phyloP scores from a whole-genome alignment of 1,284 basidiomycete genomes.

The Schizophyllum commune region DNA sequence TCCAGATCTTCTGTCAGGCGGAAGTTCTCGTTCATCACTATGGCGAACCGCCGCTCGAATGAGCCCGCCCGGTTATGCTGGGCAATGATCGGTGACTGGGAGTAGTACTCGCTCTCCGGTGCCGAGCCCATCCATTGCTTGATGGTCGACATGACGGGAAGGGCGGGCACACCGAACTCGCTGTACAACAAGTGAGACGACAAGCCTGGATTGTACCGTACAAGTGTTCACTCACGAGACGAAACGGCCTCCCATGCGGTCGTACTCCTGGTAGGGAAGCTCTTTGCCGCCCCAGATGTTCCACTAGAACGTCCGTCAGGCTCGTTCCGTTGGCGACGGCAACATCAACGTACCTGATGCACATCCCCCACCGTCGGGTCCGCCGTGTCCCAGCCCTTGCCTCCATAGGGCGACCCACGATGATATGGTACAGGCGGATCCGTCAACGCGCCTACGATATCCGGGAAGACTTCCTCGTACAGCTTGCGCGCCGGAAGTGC shows the following conservation, averaged over 20 bases:
- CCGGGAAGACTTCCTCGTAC: constrained; percentile 77
- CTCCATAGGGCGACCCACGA: constrained; percentile 81
- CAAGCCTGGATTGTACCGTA: constrained; percentile 19
- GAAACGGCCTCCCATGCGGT: constrained; percentile 76
- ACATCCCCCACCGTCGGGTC: constrained; percentile 78
- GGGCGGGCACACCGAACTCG: not conserved
- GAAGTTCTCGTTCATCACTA: constrained; percentile 88
- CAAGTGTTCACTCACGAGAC: constrained; percentile 44
- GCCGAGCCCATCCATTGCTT: constrained; percentile 77
- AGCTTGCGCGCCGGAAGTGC: constrained; percentile 84
- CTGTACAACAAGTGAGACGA: constrained; percentile 48
- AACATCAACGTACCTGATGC: constrained; percentile 62
- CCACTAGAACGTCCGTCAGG: constrained; percentile 17
- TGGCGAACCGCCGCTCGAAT: constrained; percentile 82
- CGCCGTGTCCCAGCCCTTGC: constrained; percentile 63
- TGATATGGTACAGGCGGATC: constrained; percentile 72
- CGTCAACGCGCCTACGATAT: constrained; percentile 44
- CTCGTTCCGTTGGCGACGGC: not conserved
- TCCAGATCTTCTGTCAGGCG: constrained; percentile 85
- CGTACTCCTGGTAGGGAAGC: constrained; percentile 88
- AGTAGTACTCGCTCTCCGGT: constrained; percentile 56
- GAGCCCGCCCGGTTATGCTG: constrained; percentile 89
- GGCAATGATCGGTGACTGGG: constrained; percentile 50
- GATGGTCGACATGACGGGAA: constrained; percentile 75
- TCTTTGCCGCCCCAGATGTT: constrained; percentile 89